phyloP scores from a whole-genome alignment of 2,329 filamentous ascomycete genomes.

The Fonsecaea pedrosoi region DNA sequence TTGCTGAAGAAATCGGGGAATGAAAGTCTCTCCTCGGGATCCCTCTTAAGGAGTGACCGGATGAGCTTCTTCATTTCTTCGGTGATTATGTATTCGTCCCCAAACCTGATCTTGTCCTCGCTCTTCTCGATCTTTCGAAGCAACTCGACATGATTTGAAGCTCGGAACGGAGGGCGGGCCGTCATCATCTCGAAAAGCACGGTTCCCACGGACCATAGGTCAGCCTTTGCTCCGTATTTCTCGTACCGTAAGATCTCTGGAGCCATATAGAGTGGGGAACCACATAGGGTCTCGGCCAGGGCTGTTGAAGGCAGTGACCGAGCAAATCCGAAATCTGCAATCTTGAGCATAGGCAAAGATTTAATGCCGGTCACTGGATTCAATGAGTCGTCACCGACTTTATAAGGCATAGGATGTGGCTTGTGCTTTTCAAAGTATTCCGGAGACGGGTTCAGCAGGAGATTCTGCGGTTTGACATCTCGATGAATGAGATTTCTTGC shows the following conservation, averaged over 20 bases:
- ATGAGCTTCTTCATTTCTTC: conserved; percentile 81
- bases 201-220: conserved; percentile 96
- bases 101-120: conserved; percentile 84
- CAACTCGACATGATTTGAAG: conserved; percentile 92
- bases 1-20: conserved; percentile 87
- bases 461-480: conserved; percentile 96
- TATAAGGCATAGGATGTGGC: conserved; percentile 71
- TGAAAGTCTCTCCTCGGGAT: conserved; percentile 80
- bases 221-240: conserved; percentile 95
- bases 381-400: conserved; percentile 80
- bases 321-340: conserved; percentile 98
- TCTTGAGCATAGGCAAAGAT: conserved; percentile 92
- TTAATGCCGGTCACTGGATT: conserved; percentile 80
- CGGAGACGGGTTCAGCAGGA: conserved; percentile 83
- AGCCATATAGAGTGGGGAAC: conserved; percentile 97
- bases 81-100: conserved; percentile 73
- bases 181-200: conserved; percentile 95
- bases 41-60: conserved; percentile 79
- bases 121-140: conserved; percentile 88
- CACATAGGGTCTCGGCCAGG: conserved; percentile 93
- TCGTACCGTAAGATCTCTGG: conserved; percentile 97
- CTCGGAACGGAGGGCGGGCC: conserved; percentile 87
- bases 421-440: conserved; percentile 70
- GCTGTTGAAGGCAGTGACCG: conserved; percentile 88
- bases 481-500: conserved; percentile 89